Base-by-base conservation (phyloP, 1,284 basidiomycete species). In the Tilletia horrida region DNA sequence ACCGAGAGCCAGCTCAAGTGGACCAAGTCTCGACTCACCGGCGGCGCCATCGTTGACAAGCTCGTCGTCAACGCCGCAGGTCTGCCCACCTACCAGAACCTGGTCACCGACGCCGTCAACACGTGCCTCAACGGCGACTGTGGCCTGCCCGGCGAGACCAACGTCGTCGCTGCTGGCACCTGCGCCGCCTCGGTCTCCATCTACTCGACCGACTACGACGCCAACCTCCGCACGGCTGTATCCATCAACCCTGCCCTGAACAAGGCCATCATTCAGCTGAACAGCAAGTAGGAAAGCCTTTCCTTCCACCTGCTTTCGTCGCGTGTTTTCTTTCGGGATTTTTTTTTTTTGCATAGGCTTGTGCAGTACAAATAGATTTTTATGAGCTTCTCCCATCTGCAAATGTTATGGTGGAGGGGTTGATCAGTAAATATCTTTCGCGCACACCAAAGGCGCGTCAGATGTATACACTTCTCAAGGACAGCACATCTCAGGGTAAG, bases 161-260 rank as follows among this genome's bases (percentile, higher is more conserved):
- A 72, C 27, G 63, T 73, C 13, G 69, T 79, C 23, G 45, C 55
- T 14, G 65, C 69, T 31, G 71, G 66, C 35, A 57, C 67, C 14
- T 79, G 77, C 68, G 65, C 73, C 43, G 72, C 70, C 16, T 69
- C 75, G 13, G 70, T 75, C 27, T 70, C 67, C 47, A 67, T 79
- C 52, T 79, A 72, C 57, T 66, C 67, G 59, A 71, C 73, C 45
- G 77, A 78, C 64, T 79, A 78, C 62, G 75, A 78, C 65, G 77
- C 78, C 1, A 74, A 76, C 27, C 55, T 59, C 55, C 29, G 27
- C 27, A 14, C 27, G 4, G 27, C 55, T 27, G 55, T 27, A 1
- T 7, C 55, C 14, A 14, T 59, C 55, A 31, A 31, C 3, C 55
- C 55, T 16, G 55, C 55, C 9, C 55, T 59, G 27, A 18, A 14